Evolutionary conservation across 129 eudicot genomes (phyloP).

Genomic region (Daucus carota): DNA sequence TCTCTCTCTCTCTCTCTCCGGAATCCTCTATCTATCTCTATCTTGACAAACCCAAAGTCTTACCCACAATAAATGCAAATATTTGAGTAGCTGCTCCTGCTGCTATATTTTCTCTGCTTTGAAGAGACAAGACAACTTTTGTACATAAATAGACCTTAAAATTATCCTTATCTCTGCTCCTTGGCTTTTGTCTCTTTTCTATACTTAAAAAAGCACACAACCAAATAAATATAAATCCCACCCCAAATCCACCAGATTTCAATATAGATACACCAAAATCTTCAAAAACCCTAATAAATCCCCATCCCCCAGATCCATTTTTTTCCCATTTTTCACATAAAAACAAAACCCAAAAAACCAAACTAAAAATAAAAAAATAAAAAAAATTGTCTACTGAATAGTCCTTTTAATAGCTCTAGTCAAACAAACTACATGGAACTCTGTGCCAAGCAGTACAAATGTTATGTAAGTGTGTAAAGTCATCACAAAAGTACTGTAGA

Average conservation of each 20-base stretch:
- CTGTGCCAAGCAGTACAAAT: neutral
- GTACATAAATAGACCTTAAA: conserved; percentile 20
- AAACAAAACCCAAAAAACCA: neutral
- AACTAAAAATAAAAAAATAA: neutral
- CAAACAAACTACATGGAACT: conserved; percentile 4
- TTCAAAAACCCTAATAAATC: neutral
- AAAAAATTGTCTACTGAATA: neutral
- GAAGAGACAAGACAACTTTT: conserved; percentile 12
- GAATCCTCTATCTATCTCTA: neutral
- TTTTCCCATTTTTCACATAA: neutral
- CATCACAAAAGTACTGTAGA: neutral
- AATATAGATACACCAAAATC: conserved; percentile 11
- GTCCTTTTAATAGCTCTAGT: conserved; percentile 1
- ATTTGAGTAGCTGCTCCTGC: conserved; percentile 6
- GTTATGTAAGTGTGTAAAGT: no score
- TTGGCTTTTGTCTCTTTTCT: conserved; percentile 12
- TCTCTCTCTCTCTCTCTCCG: neutral
- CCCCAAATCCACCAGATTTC: conserved; percentile 12
- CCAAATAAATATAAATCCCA: neutral
- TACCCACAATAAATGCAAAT: conserved; percentile 4
- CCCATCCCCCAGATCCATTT: conserved; percentile 8
- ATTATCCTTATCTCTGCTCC: conserved; percentile 15
- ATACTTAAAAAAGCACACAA: neutral
- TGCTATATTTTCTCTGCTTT: neutral
- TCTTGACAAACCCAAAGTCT: conserved; percentile 8